phyloP scores from a whole-genome alignment of 805 yeast genomes.

The Saturnispora zaruensis region DNA sequence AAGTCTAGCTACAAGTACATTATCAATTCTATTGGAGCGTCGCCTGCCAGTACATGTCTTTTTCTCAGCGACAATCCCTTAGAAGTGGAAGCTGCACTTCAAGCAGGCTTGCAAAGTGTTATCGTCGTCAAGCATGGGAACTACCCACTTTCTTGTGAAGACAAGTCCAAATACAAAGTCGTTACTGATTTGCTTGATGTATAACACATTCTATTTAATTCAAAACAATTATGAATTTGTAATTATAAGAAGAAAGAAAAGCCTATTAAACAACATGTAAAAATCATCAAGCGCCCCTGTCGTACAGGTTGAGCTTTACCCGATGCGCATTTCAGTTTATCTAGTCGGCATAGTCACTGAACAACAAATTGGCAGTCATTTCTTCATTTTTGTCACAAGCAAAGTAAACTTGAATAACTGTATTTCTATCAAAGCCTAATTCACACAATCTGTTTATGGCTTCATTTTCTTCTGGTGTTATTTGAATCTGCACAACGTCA shows the following conservation, averaged over 20 bases:
- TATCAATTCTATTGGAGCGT: conserved; percentile 20
- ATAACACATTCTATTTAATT: not conserved
- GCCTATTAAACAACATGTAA: not conserved
- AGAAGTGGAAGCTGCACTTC: conserved; percentile 70
- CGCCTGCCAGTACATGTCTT: conserved; percentile 30
- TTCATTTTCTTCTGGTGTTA: conserved; percentile 76
- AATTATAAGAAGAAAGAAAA: not conserved
- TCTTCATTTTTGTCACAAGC: conserved; percentile 98
- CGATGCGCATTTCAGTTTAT: not conserved
- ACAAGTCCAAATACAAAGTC: conserved; percentile 12
- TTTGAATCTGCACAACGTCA: conserved; percentile 31
- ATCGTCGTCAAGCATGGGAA: conserved; percentile 75
- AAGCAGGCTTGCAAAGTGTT: conserved; percentile 49
- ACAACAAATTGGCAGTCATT: conserved; percentile 86
- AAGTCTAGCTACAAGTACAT: conserved; percentile 52
- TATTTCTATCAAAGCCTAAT: conserved; percentile 81
- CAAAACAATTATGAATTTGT: not conserved
- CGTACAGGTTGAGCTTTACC: not conserved
- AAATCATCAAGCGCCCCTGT: not conserved
- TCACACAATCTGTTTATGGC: conserved; percentile 89
- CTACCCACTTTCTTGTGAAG: conserved; percentile 36
- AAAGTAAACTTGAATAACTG: conserved; percentile 88
- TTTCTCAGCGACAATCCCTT: conserved; percentile 75
- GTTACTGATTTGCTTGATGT: not conserved
- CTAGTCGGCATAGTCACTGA: conserved; percentile 44